Evolutionary conservation across 768 basidiomycete species (phyloP), one percentile per base, ranked within the genome.

Genomic region (Asterophora parasitica): DNA sequence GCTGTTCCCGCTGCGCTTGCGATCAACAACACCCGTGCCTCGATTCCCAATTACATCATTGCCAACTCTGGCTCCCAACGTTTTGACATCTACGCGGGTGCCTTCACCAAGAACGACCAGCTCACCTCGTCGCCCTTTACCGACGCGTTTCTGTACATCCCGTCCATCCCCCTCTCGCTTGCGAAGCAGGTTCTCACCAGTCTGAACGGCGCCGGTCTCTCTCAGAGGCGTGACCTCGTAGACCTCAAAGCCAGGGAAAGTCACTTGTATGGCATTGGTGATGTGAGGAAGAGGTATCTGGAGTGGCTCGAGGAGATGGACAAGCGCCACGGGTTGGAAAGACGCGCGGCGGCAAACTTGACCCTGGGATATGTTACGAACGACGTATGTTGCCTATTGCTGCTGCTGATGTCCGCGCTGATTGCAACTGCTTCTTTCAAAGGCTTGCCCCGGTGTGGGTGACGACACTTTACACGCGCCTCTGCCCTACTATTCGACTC

Each of bases 81-180:
- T 40, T 88, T 81, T 65, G 76, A 85, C 55, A 62, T 90, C 43
- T 82, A 79, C 58, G 55, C 72, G 1, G 89, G 89, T 1, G 58
- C 79, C 2, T 92, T 92, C 67, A 85, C 83, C 23, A 81, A 81
- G 61, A 87, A 92, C 60, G 88, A 92, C 61, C 82, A 88, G 56
- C 74, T 91, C 36, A 86, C 86, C 0, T 77, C 78, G 1, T 81
- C 78, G 7, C 87, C 90, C 0, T 92, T 85, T 59, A 62, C 67
- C 0, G 80, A 90, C 58, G 49, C 68, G 7, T 87, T 88, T 70
- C 51, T 76, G 15, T 89, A 73, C 63, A 74, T 90, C 45, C 65
- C 82, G 4, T 65, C 76, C 36, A 68, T 91, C 27, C 62, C 75
- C 0, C 63, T 77, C 11, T 60, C 65, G 26, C 61, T 78, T 27